Evolutionary conservation across 768 basidiomycete species (phyloP), one percentile per base, ranked within the genome.

Genomic region (Lactifluus piperatus): DNA sequence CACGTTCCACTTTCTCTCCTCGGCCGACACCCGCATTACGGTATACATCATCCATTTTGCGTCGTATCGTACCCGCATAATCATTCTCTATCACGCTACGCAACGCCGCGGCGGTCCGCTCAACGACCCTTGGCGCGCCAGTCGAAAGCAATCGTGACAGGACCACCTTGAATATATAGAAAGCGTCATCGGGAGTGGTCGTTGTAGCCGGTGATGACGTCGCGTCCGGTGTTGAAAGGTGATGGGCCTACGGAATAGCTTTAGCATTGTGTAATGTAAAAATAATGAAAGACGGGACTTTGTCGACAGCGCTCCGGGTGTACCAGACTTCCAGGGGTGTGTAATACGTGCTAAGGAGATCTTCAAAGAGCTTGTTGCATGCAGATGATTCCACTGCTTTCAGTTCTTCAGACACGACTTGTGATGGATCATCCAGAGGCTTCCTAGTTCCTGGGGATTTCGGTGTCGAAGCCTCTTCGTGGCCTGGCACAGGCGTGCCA

Each of bases 241-340:
- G 83, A 67, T 95, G 93, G 1, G 95, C 95, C 94, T 97, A 64
- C 11, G n/a, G n/a, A n/a, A 49, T 34, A 30, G 36, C n/a, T 37
- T 51, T 11, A 56, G 54, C 30, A n/a, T 7, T 24, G 24, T 27
- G 36, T 1, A 14, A 32, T 2, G 16, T 10, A 37, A 39, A 46
- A 22, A 24, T 11, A 20, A 45, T 13, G 24, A 4, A 9, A 24
- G 16, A 11, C 26, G 74, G 22, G 58, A 89, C 94, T 78, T 94
- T 97, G 68, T 95, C 91, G 49, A 97, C 85, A 62, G 84, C 86
- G 18, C 81, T 83, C 14, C 88, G 82, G 10, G 85, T 80, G 72
- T 95, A 98, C 94, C 94, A 98, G 4, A 86, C 72, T 68, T 99
- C 97, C 56, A 98, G 75, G 4, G 94, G 93, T 32, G 85, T 78